Percentiles rank a stretch among this genome's conserved stretches.
These are phyloP conservation scores for Mycena olivaceomarginata DNA, from an alignment of 768 basidiomycete species.

Conservation along the genomic window DNA sequence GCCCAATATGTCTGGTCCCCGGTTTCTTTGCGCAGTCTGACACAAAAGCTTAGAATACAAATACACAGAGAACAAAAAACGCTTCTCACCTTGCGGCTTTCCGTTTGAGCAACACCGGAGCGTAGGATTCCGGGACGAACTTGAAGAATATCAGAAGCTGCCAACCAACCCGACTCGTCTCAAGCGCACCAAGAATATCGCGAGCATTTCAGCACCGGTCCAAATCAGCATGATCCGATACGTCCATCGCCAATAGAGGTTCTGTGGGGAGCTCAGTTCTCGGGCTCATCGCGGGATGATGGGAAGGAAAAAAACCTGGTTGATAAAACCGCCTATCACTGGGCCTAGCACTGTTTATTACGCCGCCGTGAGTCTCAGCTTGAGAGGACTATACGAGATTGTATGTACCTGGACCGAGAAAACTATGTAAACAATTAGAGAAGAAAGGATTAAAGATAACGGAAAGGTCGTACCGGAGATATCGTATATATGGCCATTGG, in stretches of 20 bases:
- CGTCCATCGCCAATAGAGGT: constrained; percentile 85
- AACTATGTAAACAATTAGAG: constrained; percentile 26
- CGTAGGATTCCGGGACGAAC: constrained; percentile 85
- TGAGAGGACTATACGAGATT: background rate
- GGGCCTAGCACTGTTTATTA: constrained; percentile 13
- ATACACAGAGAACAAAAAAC: background rate
- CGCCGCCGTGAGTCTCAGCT: background rate
- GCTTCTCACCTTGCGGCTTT: constrained; percentile 74
- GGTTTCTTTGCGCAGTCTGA: constrained; percentile 73
- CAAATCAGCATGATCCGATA: constrained; percentile 84
- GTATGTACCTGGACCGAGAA: constrained; percentile 37
- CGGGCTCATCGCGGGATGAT: background rate
- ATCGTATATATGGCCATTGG: constrained; percentile 76
- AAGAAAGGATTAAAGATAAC: constrained; percentile 34
- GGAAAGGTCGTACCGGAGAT: constrained; percentile 73
- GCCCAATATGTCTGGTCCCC: constrained; percentile 74
- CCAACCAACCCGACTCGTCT: background rate
- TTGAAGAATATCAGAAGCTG: constrained; percentile 46
- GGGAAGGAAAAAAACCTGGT: constrained; percentile 65
- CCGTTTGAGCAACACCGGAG: constrained; percentile 73
- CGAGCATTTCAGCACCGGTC: constrained; percentile 72
- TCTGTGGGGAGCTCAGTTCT: constrained; percentile 54
- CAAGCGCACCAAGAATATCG: constrained; percentile 70
- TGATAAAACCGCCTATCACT: constrained; percentile 74
- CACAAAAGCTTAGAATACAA: background rate